Evolutionary conservation across 176 grass and related monocot species (phyloP).

Genomic region (Oryza nivara): DNA sequence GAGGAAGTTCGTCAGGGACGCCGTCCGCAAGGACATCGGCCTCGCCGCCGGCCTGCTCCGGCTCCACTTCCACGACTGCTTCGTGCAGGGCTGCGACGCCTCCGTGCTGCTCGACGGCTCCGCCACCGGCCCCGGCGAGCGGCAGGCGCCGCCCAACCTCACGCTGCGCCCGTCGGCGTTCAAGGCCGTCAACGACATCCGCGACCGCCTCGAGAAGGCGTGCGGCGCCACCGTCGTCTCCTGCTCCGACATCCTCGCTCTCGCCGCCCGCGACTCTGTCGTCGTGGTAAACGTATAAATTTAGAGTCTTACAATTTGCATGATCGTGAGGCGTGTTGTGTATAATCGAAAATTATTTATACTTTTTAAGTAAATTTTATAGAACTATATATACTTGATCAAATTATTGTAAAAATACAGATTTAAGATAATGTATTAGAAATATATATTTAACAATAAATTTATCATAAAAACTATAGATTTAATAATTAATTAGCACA

Average conservation of each 20-base stretch:
- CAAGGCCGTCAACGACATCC: slow-evolving; percentile 70
- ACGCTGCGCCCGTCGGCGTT: slow-evolving; percentile 64
- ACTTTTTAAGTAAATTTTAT: too few relatives aligned
- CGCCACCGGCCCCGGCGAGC: slow-evolving; percentile 57
- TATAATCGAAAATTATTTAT: too few relatives aligned
- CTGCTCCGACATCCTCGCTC: slow-evolving; percentile 50
- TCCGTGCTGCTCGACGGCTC: slow-evolving; percentile 69
- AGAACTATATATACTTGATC: too few relatives aligned
- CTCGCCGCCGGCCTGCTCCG: slow-evolving; percentile 67
- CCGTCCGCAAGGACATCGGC: slow-evolving; percentile 49
- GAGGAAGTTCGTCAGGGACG: slow-evolving; percentile 26
- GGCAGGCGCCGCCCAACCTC: slow-evolving; percentile 69
- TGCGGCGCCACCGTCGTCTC: slow-evolving; percentile 60
- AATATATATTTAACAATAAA: too few relatives aligned
- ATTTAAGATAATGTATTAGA: too few relatives aligned
- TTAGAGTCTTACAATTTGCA: too few relatives aligned
- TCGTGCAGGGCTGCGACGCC: slow-evolving; percentile 84
- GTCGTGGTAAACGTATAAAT: neutral
- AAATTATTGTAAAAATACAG: too few relatives aligned
- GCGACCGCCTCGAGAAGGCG: slow-evolving; percentile 14
- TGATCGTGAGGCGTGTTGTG: too few relatives aligned
- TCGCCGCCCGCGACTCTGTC: slow-evolving; percentile 45
- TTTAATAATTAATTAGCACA: too few relatives aligned
- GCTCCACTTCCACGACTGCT: slow-evolving; percentile 85
- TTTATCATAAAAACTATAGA: too few relatives aligned